phyloP scores from a whole-genome alignment of 2,329 filamentous ascomycete species.

The Clonostachys sp. region DNA sequence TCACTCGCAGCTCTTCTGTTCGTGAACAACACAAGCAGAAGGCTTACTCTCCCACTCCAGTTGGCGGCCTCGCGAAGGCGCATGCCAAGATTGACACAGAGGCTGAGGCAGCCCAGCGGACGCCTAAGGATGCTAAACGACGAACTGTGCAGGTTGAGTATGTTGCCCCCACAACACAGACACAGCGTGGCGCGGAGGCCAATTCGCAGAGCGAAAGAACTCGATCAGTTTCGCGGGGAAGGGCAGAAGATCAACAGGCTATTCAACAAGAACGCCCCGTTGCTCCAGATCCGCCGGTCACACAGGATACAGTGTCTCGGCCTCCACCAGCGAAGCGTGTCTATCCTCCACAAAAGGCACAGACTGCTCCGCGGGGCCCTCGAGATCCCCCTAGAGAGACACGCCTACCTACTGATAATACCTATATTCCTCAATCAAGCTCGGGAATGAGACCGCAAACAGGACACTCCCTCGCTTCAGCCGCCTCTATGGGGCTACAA shows the following conservation, averaged over 20 bases:
- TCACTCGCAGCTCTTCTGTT: conserved; percentile 88
- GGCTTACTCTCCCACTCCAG: conserved; percentile 35
- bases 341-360: conserved; percentile 9
- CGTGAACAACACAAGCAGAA: conserved; percentile 77
- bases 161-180: conserved; percentile 85
- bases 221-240: neutral
- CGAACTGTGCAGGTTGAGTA: conserved; percentile 97
- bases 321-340: conserved; percentile 31
- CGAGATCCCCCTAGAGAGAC: conserved; percentile 13
- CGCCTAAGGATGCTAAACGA: conserved; percentile 83
- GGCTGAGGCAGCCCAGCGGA: conserved; percentile 48
- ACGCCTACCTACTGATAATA: conserved; percentile 31
- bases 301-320: conserved; percentile 35
- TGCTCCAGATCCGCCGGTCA: conserved; percentile 49
- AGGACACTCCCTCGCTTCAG: conserved; percentile 72
- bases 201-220: conserved; percentile 13
- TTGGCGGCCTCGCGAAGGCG: conserved; percentile 66
- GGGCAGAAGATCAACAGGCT: conserved; percentile 5
- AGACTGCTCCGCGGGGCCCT: conserved; percentile 6
- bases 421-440: conserved; percentile 23
- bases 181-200: conserved; percentile 57
- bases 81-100: conserved; percentile 70
- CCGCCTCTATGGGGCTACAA: conserved; percentile 58
- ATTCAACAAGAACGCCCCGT: conserved; percentile 50
- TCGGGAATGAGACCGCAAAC: conserved; percentile 62